A percentile compares a stretch with the other conserved stretches of the same genome.
Evolutionary conservation across 345 rosid species (phyloP).

Genomic region (Gossypium rotundifolium): DNA sequence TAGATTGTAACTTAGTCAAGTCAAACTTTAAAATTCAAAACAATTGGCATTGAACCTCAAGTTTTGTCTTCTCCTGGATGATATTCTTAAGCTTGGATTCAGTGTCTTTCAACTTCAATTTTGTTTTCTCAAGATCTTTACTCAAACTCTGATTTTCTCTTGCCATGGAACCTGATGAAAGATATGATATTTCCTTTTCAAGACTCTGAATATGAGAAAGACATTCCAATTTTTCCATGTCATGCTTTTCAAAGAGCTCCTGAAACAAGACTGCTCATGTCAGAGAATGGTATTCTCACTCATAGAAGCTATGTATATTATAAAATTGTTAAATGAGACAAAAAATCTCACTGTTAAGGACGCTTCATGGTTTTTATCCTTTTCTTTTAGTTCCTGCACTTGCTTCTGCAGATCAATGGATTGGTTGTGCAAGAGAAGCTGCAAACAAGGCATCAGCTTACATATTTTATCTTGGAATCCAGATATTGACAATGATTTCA

Average conservation of each 20-base stretch:
- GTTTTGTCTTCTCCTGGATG: slow-evolving; percentile 91
- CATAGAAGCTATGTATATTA: background rate
- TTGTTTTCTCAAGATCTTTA: slow-evolving; percentile 82
- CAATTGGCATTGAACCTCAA: slow-evolving; percentile 52
- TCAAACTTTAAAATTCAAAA: slow-evolving; percentile 5
- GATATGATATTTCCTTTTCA: slow-evolving; percentile 57
- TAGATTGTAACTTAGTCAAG: background rate
- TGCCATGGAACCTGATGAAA: slow-evolving; percentile 58
- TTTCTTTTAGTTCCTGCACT: slow-evolving; percentile 37
- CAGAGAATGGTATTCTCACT: background rate
- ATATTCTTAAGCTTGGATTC: slow-evolving; percentile 77
- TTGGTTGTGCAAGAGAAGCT: slow-evolving; percentile 45
- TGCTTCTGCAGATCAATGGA: slow-evolving; percentile 47
- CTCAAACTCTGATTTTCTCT: slow-evolving; percentile 74
- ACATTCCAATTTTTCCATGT: slow-evolving; percentile 45
- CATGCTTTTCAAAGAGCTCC: slow-evolving; percentile 52
- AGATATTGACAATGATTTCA: background rate
- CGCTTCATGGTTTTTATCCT: slow-evolving; percentile 42
- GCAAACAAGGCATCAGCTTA: slow-evolving; percentile 16
- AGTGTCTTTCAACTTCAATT: slow-evolving; percentile 67
- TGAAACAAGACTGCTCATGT: slow-evolving; percentile 24
- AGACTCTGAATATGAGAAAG: slow-evolving; percentile 56
- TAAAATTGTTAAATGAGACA: background rate
- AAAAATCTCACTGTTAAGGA: slow-evolving; percentile 37
- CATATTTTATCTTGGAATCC: slow-evolving; percentile 4